phyloP scores from a whole-genome alignment of 495 filamentous ascomycete genomes.

The Lentithecium fluviatile region DNA sequence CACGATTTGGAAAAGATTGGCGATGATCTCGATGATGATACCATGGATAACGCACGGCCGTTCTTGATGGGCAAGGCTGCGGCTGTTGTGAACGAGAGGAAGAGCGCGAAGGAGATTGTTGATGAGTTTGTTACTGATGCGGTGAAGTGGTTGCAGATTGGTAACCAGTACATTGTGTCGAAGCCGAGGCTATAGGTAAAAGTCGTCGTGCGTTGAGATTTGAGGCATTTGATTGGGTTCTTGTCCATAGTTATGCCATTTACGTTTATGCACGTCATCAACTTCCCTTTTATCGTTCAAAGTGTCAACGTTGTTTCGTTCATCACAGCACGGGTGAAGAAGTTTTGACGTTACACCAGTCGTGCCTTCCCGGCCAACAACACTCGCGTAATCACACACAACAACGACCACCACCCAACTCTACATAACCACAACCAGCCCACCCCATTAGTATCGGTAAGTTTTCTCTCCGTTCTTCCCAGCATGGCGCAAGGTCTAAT shows the following conservation, averaged over 20 bases:
- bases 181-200: slow-evolving; percentile 26
- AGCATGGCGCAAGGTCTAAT: no score
- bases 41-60: slow-evolving; percentile 86
- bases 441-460: no score
- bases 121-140: slow-evolving; percentile 93
- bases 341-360: no score
- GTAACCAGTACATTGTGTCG: slow-evolving; percentile 45
- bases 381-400: no score
- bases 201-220: background rate
- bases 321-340: no score
- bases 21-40: slow-evolving; percentile 70
- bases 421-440: no score
- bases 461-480: no score
- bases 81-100: slow-evolving; percentile 89
- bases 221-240: background rate
- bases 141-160: slow-evolving; percentile 63
- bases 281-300: no score
- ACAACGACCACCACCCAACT: no score
- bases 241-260: background rate
- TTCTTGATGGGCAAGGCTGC: slow-evolving; percentile 97
- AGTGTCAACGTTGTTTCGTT: no score
- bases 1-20: slow-evolving; percentile 84
- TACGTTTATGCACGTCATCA: no score
- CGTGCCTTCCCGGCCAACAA: no score
- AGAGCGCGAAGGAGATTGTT: slow-evolving; percentile 86